Conservation (phyloP, 208 protist species). For the Crithidia bombi region DNA sequence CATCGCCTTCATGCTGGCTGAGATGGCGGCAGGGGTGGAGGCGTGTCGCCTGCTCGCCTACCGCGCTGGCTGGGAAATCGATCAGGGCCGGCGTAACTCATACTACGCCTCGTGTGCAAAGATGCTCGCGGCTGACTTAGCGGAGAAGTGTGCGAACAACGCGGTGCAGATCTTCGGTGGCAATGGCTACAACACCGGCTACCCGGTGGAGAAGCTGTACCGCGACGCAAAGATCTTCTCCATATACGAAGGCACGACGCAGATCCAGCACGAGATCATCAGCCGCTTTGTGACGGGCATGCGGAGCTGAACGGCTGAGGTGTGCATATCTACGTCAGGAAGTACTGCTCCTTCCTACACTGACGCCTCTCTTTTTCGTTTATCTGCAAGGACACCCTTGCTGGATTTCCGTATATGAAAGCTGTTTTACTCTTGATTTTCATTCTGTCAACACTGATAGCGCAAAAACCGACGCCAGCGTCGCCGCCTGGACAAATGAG, state of each 20-base stretch:
- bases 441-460: constrained; percentile 3
- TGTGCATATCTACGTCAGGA: too few relatives aligned
- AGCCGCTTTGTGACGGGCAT: constrained; percentile 63
- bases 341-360: too few relatives aligned
- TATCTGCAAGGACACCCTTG: neutral
- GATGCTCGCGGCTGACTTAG: constrained; percentile 70
- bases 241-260: constrained; percentile 93
- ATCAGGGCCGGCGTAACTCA: constrained; percentile 84
- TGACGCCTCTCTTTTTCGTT: too few relatives aligned
- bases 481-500: too few relatives aligned
- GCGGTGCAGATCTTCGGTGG: constrained; percentile 92
- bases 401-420: neutral
- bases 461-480: too few relatives aligned
- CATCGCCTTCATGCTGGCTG: constrained; percentile 88
- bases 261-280: constrained; percentile 92
- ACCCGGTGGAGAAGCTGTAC: constrained; percentile 95
- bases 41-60: constrained; percentile 74
- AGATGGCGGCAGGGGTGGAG: constrained; percentile 92
- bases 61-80: constrained; percentile 78
- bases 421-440: constrained; percentile 4
- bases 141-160: constrained; percentile 75
- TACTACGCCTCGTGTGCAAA: constrained; percentile 91
- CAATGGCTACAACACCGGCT: constrained; percentile 93
- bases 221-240: constrained; percentile 94
- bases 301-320: constrained; percentile 43